phyloP scores from a whole-genome alignment of 2,329 filamentous ascomycete species.

The Arachnomyces sp. region DNA sequence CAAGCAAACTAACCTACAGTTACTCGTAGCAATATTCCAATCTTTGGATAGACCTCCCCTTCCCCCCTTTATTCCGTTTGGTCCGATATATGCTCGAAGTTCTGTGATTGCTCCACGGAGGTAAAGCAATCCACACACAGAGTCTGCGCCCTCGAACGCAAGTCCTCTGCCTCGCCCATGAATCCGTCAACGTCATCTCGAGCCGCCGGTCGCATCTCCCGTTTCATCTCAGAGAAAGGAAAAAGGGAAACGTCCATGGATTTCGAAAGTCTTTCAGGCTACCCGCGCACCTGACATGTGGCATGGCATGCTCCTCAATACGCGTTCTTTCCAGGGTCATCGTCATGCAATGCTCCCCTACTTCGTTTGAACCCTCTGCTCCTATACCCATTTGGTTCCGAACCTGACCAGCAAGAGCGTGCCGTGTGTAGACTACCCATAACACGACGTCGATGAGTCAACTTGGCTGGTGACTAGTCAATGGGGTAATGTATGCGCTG shows the following conservation, averaged over 20 bases:
- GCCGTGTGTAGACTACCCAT: constrained; percentile 18
- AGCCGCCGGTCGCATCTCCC: not conserved
- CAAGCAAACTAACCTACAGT: too few species aligned
- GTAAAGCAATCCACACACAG: too few species aligned
- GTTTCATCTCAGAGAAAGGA: not conserved
- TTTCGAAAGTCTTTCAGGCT: constrained; percentile 20
- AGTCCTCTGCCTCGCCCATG: too few species aligned
- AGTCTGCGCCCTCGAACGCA: too few species aligned
- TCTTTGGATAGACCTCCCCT: too few species aligned
- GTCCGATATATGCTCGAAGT: too few species aligned
- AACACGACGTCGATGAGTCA: constrained; percentile 12
- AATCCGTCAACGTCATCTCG: too few species aligned
- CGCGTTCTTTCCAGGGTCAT: constrained; percentile 16
- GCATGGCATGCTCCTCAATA: constrained; percentile 20
- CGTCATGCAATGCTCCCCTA: constrained; percentile 21
- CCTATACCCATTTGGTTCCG: constrained; percentile 15
- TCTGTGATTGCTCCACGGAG: too few species aligned
- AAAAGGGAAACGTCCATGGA: constrained; percentile 18
- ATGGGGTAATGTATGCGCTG: constrained; percentile 19
- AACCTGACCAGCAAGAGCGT: constrained; percentile 21
- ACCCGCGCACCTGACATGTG: constrained; percentile 22
- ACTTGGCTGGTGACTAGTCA: constrained; percentile 19
- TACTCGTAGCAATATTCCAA: too few species aligned
- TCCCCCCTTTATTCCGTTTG: too few species aligned
- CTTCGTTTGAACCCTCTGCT: constrained; percentile 17